Percentiles rank a stretch among this genome's conserved stretches.
These are phyloP conservation scores for Mallotus japonicus DNA, from an alignment of 441 rosid species.

Conservation along the genomic window DNA sequence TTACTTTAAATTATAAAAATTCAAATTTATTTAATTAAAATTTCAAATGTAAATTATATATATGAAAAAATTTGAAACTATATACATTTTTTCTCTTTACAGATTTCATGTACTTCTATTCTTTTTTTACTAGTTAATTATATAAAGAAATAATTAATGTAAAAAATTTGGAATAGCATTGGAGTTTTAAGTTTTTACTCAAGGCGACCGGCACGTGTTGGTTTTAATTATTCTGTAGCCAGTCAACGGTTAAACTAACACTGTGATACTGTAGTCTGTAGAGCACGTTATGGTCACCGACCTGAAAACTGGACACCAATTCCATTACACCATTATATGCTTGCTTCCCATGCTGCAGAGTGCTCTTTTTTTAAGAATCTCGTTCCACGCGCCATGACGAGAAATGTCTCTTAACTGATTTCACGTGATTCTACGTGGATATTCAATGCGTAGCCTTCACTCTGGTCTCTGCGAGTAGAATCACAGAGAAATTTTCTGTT, in stretches of 20 bases:
- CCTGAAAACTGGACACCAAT: not conserved
- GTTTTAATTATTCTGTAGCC: slow-evolving; percentile 15
- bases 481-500: not conserved
- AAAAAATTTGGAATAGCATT: no score
- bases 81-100: no score
- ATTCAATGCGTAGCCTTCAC: slow-evolving; percentile 8
- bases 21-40: no score
- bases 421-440: not conserved
- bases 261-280: not conserved
- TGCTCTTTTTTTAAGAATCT: not conserved
- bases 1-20: no score
- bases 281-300: slow-evolving; percentile 34
- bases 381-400: slow-evolving; percentile 29
- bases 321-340: slow-evolving; percentile 1
- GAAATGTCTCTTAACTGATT: not conserved
- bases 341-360: slow-evolving; percentile 20
- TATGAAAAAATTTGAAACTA: no score
- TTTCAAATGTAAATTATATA: no score
- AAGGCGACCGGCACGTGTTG: slow-evolving; percentile 38
- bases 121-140: no score
- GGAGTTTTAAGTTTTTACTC: slow-evolving; percentile 6
- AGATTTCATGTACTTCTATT: no score
- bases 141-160: no score
- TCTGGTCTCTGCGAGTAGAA: not conserved
- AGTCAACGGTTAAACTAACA: slow-evolving; percentile 26